phyloP scores from a whole-genome alignment of 2,329 filamentous ascomycete species.

The Pseudopyricularia cyperi region DNA sequence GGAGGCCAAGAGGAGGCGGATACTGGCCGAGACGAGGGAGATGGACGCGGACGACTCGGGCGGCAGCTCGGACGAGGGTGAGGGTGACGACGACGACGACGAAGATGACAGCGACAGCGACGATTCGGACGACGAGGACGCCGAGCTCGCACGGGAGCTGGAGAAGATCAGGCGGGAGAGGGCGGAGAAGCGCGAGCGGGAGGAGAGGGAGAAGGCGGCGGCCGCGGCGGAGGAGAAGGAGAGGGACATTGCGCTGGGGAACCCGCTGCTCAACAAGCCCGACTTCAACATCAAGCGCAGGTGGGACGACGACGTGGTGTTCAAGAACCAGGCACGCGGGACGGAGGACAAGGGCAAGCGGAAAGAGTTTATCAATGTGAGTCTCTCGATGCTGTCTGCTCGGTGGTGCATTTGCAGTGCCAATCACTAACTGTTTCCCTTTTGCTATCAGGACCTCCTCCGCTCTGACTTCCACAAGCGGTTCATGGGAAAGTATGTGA shows the following conservation, averaged over 20 bases:
- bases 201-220: slow-evolving; percentile 69
- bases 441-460: slow-evolving; percentile 53
- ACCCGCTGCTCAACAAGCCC: slow-evolving; percentile 76
- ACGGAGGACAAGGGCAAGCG: slow-evolving; percentile 79
- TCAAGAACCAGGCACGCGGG: slow-evolving; percentile 95
- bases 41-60: slow-evolving; percentile 65
- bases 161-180: slow-evolving; percentile 87
- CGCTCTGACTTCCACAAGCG: slow-evolving; percentile 95
- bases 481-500: slow-evolving; percentile 70
- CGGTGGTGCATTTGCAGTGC: background rate
- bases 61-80: slow-evolving; percentile 28
- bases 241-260: slow-evolving; percentile 79
- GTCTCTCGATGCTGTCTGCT: slow-evolving; percentile 17
- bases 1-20: slow-evolving; percentile 71
- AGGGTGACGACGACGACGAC: slow-evolving; percentile 49
- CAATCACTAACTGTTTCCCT: background rate
- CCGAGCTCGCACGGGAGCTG: slow-evolving; percentile 80
- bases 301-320: slow-evolving; percentile 98
- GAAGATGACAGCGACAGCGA: slow-evolving; percentile 61
- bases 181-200: slow-evolving; percentile 66
- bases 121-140: slow-evolving; percentile 67
- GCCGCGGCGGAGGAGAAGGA: slow-evolving; percentile 75
- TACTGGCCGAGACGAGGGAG: slow-evolving; percentile 77
- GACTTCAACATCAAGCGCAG: slow-evolving; percentile 85
- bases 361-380: slow-evolving; percentile 93